Evolutionary conservation across 179 eudicot genomes (phyloP), one percentile per base, ranked within the genome.

Genomic region (Spergularia azorica): DNA sequence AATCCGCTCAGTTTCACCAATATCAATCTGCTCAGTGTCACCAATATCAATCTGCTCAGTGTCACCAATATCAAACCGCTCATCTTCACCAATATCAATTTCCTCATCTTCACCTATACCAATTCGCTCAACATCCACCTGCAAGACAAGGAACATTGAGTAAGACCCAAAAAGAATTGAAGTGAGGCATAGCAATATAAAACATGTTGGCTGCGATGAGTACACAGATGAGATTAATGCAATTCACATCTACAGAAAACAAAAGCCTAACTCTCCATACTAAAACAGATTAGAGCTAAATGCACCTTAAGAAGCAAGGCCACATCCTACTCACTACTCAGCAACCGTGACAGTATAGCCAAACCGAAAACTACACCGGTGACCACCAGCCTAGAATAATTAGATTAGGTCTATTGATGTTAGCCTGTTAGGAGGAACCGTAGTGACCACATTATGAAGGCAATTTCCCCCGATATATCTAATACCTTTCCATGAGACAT

Each of bases 61-160:
- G 5, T 26, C 36, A 9, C 71, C 55, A 43, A 67, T 20, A 69
- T 69, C 72, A 43, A 58, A 17, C 6, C 21, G 18, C 62, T 67
- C 67, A 9, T 1, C 64, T 6, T 26, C 36, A 9, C 71, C 55
- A 43, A 67, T 20, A 69, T 69, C 72, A n/a, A 66, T 66, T 1
- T 6, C 12, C 54, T 66, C 70, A n/a, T 4, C 70, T 8, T 43
- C 71, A 11, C 71, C 71, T 73, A 89, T 81, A 76, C 91, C 96
- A 63, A 92, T 88, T 72, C 85, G 86, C 82, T 95, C 98, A 77
- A 91, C 88, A 76, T 92, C 96, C 78, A 88, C 90, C 98, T 95
- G 88, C 56, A 87, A 57, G 6, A 36, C 60, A 62, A 17, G 11
- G 50, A 76, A 71, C 7, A n/a, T 67, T 48, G 1, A 32, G 2